Conservation (phyloP, 768 basidiomycete species). For the Leucosporidium scottii region DNA sequence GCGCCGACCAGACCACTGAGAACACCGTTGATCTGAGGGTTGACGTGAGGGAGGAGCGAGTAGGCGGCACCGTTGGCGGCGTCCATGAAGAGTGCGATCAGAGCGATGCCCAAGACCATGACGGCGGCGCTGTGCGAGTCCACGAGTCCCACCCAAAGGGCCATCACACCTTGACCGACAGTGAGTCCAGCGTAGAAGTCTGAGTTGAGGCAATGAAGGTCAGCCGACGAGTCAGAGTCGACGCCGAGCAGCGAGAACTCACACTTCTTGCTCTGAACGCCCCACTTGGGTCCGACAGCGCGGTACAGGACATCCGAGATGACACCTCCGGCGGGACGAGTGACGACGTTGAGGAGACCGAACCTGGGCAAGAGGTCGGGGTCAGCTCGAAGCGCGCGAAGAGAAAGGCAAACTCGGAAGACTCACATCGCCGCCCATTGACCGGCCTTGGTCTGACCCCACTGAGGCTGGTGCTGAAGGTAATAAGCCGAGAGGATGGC, state of each 20-base stretch:
- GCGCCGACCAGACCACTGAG: constrained; percentile 47
- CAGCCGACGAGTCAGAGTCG: not conserved
- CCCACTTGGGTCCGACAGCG: constrained; percentile 18
- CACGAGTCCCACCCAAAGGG: no score
- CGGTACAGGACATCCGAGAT: constrained; percentile 49
- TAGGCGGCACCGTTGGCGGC: constrained; percentile 2
- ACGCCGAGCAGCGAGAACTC: constrained; percentile 38
- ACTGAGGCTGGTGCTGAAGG: constrained; percentile 39
- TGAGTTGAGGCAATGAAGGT: no score
- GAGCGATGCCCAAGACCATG: not conserved
- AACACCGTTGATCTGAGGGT: constrained; percentile 46
- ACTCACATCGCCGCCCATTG: no score
- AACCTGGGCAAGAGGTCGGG: constrained; percentile 36
- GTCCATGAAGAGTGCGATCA: not conserved
- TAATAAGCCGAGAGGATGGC: constrained; percentile 49
- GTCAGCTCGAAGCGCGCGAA: no score
- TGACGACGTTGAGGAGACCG: constrained; percentile 52
- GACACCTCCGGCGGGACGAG: constrained; percentile 50
- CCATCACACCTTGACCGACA: no score
- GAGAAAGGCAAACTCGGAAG: no score
- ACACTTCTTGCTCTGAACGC: constrained; percentile 48
- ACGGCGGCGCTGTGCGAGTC: not conserved
- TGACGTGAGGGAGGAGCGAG: constrained; percentile 51
- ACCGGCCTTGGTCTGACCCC: constrained; percentile 51
- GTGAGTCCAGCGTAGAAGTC: no score